Percentiles rank a stretch among this genome's conserved stretches.
Evolutionary conservation across 768 basidiomycete genomes (phyloP).

Genomic region (Tylopilus rubrobrunneus): DNA sequence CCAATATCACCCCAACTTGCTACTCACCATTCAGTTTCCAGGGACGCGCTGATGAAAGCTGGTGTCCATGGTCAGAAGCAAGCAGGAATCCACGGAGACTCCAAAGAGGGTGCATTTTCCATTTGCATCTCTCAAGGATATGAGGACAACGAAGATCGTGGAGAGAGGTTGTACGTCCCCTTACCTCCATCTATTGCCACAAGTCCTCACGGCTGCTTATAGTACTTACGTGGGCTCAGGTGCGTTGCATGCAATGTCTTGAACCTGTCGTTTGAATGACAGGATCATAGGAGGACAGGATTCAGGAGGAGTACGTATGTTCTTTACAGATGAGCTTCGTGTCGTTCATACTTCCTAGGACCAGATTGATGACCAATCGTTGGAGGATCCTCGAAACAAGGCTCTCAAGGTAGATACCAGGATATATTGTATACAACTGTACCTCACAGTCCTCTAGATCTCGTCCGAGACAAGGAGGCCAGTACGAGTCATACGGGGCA

Average conservation of each 20-base stretch:
- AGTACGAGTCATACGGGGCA: conserved; percentile 39
- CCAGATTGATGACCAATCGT: conserved; percentile 23
- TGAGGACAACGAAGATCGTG: conserved; percentile 38
- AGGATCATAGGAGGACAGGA: conserved; percentile 23
- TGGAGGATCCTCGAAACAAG: conserved; percentile 19
- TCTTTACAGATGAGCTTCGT: neutral
- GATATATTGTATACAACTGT: neutral
- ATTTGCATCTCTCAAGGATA: conserved; percentile 41
- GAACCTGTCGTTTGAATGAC: neutral
- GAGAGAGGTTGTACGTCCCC: conserved; percentile 34
- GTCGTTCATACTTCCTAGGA: conserved; percentile 11
- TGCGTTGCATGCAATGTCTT: neutral
- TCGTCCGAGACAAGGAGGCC: conserved; percentile 29
- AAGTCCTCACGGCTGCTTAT: conserved; percentile 1
- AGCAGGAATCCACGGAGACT: conserved; percentile 40
- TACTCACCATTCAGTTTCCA: conserved; percentile 4
- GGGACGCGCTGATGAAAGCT: conserved; percentile 19
- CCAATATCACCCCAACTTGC: neutral
- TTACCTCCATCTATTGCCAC: neutral
- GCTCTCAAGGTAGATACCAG: conserved; percentile 14
- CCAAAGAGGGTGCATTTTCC: conserved; percentile 33
- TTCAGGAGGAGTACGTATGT: conserved; percentile 9
- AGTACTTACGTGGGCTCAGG: conserved; percentile 36
- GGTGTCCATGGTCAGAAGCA: conserved; percentile 33
- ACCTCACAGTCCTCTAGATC: conserved; percentile 18